Percentiles rank a stretch among this genome's conserved stretches.
These are phyloP conservation scores for Infundibulicybe gibba DNA, from an alignment of 768 basidiomycete genomes.

Conservation along the genomic window DNA sequence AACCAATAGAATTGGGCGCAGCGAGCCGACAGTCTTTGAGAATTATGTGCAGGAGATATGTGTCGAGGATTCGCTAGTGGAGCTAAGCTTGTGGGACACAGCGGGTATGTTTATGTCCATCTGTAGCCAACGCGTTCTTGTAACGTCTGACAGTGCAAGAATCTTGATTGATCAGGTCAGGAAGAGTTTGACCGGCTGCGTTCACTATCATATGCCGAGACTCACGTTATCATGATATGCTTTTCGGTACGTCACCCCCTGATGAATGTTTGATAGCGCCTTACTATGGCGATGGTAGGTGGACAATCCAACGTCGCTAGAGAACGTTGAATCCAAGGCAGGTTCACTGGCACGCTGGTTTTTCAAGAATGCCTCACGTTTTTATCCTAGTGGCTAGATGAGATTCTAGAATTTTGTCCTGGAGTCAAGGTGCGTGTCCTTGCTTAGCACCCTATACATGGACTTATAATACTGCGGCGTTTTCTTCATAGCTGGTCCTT, in stretches of 20 bases:
- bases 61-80: conserved; percentile 84
- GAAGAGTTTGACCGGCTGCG: conserved; percentile 94
- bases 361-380: conserved; percentile 1
- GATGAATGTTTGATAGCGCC: conserved; percentile 7
- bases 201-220: conserved; percentile 95
- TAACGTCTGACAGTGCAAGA: conserved; percentile 20
- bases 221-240: conserved; percentile 94
- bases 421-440: conserved; percentile 77
- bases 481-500: conserved; percentile 62
- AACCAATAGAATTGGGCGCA: conserved; percentile 20
- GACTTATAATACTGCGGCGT: conserved; percentile 4
- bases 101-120: conserved; percentile 58
- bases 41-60: conserved; percentile 92
- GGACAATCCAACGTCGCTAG: conserved; percentile 92
- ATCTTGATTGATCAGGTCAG: conserved; percentile 55
- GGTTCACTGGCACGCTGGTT: neutral
- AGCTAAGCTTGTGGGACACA: conserved; percentile 96
- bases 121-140: conserved; percentile 22
- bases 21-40: conserved; percentile 94
- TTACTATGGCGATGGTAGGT: conserved; percentile 42
- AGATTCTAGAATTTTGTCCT: conserved; percentile 88
- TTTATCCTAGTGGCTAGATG: conserved; percentile 78
- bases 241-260: conserved; percentile 66
- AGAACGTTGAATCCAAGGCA: conserved; percentile 94
- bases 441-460: conserved; percentile 1